A percentile compares a stretch with the other conserved stretches of the same genome.
Evolutionary conservation across 352 stramenopile species (phyloP).

Genomic region (Phytopythium helicoides): DNA sequence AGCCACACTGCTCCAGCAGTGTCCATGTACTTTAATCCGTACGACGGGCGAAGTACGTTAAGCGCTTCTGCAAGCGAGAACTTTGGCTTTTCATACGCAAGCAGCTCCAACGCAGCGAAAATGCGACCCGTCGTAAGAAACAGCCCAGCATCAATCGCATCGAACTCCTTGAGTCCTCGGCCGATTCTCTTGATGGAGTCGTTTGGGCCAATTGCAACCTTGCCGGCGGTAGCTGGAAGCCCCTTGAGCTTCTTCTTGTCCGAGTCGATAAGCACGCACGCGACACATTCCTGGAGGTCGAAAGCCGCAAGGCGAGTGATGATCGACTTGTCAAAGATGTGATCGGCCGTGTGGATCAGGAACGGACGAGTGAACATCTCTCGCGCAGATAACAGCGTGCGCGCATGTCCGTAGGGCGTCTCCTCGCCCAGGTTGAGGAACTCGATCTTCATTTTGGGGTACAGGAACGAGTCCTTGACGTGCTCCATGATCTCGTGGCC

Average conservation of each 20-base stretch:
- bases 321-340: constrained; percentile 82
- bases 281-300: constrained; percentile 64
- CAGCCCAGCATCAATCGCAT: constrained; percentile 74
- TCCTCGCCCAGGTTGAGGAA: constrained; percentile 83
- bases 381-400: constrained; percentile 68
- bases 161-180: constrained; percentile 64
- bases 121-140: constrained; percentile 69
- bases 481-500: constrained; percentile 79
- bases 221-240: constrained; percentile 61
- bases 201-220: constrained; percentile 54
- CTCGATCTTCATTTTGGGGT: constrained; percentile 75
- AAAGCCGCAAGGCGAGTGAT: constrained; percentile 68
- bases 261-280: constrained; percentile 74
- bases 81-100: constrained; percentile 82
- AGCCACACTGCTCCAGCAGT: constrained; percentile 66
- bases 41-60: constrained; percentile 75
- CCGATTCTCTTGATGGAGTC: constrained; percentile 66
- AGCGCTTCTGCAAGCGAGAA: constrained; percentile 84
- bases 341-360: constrained; percentile 83
- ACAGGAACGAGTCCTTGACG: constrained; percentile 73
- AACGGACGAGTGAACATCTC: constrained; percentile 83
- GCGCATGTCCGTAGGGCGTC: constrained; percentile 68
- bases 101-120: constrained; percentile 80
- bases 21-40: constrained; percentile 72
- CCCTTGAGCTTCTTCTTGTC: constrained; percentile 57